Conservation (phyloP, 1,284 basidiomycete genomes). For the Austropuccinia psidii region DNA sequence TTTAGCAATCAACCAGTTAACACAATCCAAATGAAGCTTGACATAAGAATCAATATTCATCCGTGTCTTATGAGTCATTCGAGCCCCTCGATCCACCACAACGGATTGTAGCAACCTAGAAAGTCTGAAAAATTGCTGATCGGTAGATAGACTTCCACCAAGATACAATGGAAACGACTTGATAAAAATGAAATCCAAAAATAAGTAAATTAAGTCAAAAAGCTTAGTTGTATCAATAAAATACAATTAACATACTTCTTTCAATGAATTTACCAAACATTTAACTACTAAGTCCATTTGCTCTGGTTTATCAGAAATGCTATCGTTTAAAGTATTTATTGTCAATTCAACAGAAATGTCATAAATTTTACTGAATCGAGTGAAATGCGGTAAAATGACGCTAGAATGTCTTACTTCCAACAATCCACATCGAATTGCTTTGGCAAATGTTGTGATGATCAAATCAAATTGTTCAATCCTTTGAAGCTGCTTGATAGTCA, state of each 20-base stretch:
- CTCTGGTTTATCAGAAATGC: not conserved
- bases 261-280: slow-evolving; percentile 2
- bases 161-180: slow-evolving; percentile 33
- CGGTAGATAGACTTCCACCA: not conserved
- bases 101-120: slow-evolving; percentile 42
- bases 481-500: slow-evolving; percentile 1
- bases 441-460: slow-evolving; percentile 32
- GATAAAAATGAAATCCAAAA: not conserved
- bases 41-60: slow-evolving; percentile 41
- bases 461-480: slow-evolving; percentile 24
- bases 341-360: slow-evolving; percentile 22
- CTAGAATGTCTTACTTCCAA: slow-evolving; percentile 21
- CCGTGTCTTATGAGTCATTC: slow-evolving; percentile 42
- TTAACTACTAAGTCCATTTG: slow-evolving; percentile 1
- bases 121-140: slow-evolving; percentile 41
- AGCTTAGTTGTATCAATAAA: not conserved
- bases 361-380: slow-evolving; percentile 20
- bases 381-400: slow-evolving; percentile 19
- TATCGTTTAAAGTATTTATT: slow-evolving; percentile 5
- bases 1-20: slow-evolving; percentile 43
- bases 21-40: slow-evolving; percentile 42
- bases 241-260: slow-evolving; percentile 3
- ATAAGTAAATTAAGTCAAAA: not conserved
- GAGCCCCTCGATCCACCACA: slow-evolving; percentile 44
- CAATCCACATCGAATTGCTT: slow-evolving; percentile 30